Conservation (phyloP, 768 basidiomycete genomes). For the Auriculariales sp. region DNA sequence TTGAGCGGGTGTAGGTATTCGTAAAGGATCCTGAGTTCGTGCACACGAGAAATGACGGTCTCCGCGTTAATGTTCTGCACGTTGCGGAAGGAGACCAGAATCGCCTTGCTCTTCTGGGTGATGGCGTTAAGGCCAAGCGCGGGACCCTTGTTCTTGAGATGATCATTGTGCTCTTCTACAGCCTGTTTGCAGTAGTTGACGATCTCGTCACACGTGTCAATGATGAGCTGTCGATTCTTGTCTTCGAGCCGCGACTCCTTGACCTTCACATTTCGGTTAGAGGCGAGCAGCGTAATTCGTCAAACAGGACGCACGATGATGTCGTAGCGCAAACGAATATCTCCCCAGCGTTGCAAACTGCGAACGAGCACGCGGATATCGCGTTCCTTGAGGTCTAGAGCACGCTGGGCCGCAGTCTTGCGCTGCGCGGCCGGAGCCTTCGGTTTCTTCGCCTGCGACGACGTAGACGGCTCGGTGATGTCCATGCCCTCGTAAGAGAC, state of each 20-base stretch:
- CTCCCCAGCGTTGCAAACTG: constrained; percentile 95
- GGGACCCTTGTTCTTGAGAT: constrained; percentile 59
- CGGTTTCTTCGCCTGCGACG: constrained; percentile 58
- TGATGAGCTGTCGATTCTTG: constrained; percentile 88
- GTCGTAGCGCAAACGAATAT: constrained; percentile 88
- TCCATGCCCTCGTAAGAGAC: constrained; percentile 93
- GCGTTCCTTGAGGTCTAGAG: constrained; percentile 93
- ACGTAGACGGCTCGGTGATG: constrained; percentile 52
- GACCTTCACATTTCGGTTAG: constrained; percentile 34
- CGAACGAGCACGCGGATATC: constrained; percentile 91
- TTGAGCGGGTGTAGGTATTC: constrained; percentile 52
- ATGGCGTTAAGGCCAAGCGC: constrained; percentile 83
- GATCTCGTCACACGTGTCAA: constrained; percentile 85
- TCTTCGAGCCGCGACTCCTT: constrained; percentile 78
- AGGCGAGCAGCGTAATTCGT: constrained; percentile 2
- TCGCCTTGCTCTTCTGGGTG: constrained; percentile 93
- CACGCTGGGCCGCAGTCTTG: constrained; percentile 86
- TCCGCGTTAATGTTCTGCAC: constrained; percentile 96
- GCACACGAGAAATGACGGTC: constrained; percentile 79
- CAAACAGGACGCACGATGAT: constrained; percentile 56
- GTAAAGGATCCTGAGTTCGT: constrained; percentile 79
- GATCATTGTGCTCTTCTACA: constrained; percentile 70
- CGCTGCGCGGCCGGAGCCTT: constrained; percentile 57
- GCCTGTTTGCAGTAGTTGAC: constrained; percentile 73
- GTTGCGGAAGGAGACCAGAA: constrained; percentile 78